Conservation (phyloP, 2,329 filamentous ascomycete genomes). For the Penicillium digitatum region DNA sequence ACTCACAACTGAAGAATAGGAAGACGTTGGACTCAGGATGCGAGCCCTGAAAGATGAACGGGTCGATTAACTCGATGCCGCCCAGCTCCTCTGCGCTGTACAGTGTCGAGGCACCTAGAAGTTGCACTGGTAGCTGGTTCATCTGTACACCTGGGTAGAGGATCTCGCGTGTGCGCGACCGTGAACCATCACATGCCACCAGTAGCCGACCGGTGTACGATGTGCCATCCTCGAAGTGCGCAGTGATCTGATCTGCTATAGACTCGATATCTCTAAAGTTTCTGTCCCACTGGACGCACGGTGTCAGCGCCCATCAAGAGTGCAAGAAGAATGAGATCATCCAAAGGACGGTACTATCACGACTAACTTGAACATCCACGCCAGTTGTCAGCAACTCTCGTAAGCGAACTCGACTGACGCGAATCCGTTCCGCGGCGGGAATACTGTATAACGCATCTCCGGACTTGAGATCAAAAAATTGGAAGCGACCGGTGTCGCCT, state of each 20-base stretch:
- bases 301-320: neutral
- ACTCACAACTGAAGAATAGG: conserved; percentile 51
- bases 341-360: neutral
- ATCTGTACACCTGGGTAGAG: conserved; percentile 29
- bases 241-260: conserved; percentile 36
- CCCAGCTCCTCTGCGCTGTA: conserved; percentile 43
- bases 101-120: conserved; percentile 48
- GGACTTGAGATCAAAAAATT: conserved; percentile 55
- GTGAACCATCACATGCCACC: conserved; percentile 51
- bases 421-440: conserved; percentile 45
- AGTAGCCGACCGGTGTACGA: conserved; percentile 44
- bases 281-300: conserved; percentile 38
- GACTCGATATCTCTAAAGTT: conserved; percentile 34
- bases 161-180: conserved; percentile 43
- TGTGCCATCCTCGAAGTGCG: conserved; percentile 48
- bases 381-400: conserved; percentile 46
- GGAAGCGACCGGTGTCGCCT: conserved; percentile 49
- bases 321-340: too few relatives aligned
- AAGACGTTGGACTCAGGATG: conserved; percentile 52
- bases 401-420: conserved; percentile 49
- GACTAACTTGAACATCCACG: conserved; percentile 46
- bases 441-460: conserved; percentile 47
- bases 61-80: conserved; percentile 48
- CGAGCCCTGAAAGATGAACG: conserved; percentile 54
- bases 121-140: conserved; percentile 46